A percentile compares a stretch with the other conserved stretches of the same genome.
phyloP scores from a whole-genome alignment of 192 early-diverging fungal species.

The Geosiphon pyriformis region DNA sequence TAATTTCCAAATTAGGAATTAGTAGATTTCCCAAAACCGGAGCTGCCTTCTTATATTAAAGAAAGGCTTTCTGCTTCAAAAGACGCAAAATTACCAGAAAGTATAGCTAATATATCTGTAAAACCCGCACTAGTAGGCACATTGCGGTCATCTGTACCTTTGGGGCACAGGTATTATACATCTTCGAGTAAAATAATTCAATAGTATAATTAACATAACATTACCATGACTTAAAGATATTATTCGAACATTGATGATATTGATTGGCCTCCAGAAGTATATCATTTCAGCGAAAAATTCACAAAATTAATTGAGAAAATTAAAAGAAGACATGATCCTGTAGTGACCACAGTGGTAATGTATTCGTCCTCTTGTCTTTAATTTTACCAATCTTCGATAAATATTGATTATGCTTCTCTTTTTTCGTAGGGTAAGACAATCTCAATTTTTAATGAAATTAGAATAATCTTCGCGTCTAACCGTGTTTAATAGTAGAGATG shows the following conservation, averaged over 20 bases:
- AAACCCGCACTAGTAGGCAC: slow-evolving; percentile 14
- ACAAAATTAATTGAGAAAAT: slow-evolving; percentile 86
- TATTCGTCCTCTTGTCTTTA: not conserved
- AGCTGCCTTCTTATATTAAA: slow-evolving; percentile 31
- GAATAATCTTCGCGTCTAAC: not conserved
- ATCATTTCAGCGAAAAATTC: slow-evolving; percentile 77
- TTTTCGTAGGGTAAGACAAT: not conserved
- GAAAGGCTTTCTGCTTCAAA: slow-evolving; percentile 14
- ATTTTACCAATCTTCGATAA: no score
- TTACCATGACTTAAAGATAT: slow-evolving; percentile 37
- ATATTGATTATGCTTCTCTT: no score
- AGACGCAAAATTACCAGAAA: slow-evolving; percentile 37
- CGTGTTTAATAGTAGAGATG: not conserved
- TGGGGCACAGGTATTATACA: slow-evolving; percentile 44
- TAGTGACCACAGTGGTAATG: slow-evolving; percentile 78
- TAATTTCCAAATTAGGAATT: slow-evolving; percentile 38
- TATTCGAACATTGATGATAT: slow-evolving; percentile 48
- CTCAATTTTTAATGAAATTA: slow-evolving; percentile 7
- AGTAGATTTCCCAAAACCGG: slow-evolving; percentile 49
- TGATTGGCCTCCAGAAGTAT: slow-evolving; percentile 62
- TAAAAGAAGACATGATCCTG: slow-evolving; percentile 89
- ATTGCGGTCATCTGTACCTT: slow-evolving; percentile 30
- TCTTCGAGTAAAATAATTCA: not conserved
- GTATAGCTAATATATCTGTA: slow-evolving; percentile 44
- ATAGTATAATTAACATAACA: not conserved